phyloP scores from a whole-genome alignment of 306 rosid genomes.

The apple (Malus domestica) region ASM211411v1 NC_041801.1:3077501-3078000 shows the following conservation, averaged over 20 bases:
- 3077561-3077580: not conserved
- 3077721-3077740: conserved; percentile 36
- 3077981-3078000: conserved; percentile 56
- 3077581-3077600: not conserved
- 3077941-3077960: conserved; percentile 23
- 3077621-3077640: conserved; percentile 62
- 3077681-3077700: conserved; percentile 32
- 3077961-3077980: conserved; percentile 33
- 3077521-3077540: not conserved
- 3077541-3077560: not conserved
- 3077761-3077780: not conserved
- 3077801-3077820: not conserved
- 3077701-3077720: conserved; percentile 34
- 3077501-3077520: conserved; percentile 72
- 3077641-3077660: conserved; percentile 57
- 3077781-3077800: too few relatives aligned
- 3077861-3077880: conserved; percentile 62
- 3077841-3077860: conserved; percentile 36
- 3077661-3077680: conserved; percentile 59
- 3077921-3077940: conserved; percentile 50
- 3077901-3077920: conserved; percentile 57
- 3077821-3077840: conserved; percentile 29
- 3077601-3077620: conserved; percentile 45
- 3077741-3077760: conserved; percentile 45
- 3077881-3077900: conserved; percentile 75